Conservation (phyloP, 2,329 filamentous ascomycete genomes). For the Periconia digitata region DNA sequence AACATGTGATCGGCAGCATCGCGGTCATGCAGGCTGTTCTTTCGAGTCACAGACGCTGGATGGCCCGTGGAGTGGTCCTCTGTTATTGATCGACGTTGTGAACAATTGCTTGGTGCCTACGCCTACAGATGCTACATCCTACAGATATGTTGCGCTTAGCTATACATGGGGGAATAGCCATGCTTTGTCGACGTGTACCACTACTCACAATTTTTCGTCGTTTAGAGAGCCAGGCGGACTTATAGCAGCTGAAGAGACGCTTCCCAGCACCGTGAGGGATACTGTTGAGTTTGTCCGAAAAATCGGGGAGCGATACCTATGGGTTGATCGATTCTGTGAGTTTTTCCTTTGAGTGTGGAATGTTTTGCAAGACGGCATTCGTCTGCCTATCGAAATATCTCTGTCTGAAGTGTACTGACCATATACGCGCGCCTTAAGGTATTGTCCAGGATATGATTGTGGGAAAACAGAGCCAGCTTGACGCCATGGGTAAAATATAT, state of each 20-base stretch:
- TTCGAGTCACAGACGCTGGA: background rate
- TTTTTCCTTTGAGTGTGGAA: no score
- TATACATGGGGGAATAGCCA: constrained; percentile 17
- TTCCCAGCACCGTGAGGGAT: constrained; percentile 13
- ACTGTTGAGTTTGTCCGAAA: constrained; percentile 9
- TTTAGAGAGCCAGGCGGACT: constrained; percentile 6
- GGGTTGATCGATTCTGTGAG: constrained; percentile 14
- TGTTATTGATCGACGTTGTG: constrained; percentile 11
- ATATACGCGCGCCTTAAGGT: no score
- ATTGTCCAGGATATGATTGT: constrained; percentile 10
- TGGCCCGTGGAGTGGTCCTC: constrained; percentile 4
- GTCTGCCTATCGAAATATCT: no score
- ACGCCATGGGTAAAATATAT: constrained; percentile 18
- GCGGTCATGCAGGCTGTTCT: background rate
- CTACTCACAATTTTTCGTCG: constrained; percentile 1
- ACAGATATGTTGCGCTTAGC: constrained; percentile 18
- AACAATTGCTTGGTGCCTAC: constrained; percentile 8
- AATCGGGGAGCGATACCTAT: constrained; percentile 12
- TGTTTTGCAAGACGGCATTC: no score
- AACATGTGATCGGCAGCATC: constrained; percentile 6
- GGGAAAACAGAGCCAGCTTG: constrained; percentile 9
- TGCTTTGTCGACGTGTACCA: constrained; percentile 2
- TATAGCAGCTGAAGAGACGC: background rate
- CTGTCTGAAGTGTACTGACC: no score
- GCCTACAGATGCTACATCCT: constrained; percentile 1